Conservation (phyloP, 2,329 filamentous ascomycete species). For the Diplodia corticola region DNA sequence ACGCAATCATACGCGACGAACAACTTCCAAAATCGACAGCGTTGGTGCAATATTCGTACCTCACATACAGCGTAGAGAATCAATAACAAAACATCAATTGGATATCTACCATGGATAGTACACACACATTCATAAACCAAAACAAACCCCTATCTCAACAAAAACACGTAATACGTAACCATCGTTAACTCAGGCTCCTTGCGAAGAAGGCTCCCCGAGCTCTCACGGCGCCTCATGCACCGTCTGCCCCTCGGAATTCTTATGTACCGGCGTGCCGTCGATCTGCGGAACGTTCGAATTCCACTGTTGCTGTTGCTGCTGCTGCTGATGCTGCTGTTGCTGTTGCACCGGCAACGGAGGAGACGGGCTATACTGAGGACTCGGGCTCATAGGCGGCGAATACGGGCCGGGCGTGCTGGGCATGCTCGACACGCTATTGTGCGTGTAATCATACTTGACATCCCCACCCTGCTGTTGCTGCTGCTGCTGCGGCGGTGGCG, state of each 20-base stretch:
- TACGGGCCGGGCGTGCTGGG: neutral
- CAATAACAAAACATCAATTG: too few species aligned
- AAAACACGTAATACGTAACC: too few species aligned
- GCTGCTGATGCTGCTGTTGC: neutral
- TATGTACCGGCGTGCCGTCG: conserved; percentile 17
- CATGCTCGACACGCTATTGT: neutral
- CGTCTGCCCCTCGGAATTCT: neutral
- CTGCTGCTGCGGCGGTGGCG: neutral
- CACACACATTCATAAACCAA: too few species aligned
- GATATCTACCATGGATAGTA: too few species aligned
- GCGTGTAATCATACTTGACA: conserved; percentile 2
- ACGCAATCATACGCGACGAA: too few species aligned
- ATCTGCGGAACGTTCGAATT: conserved; percentile 4
- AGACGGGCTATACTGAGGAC: conserved; percentile 1
- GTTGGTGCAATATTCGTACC: too few species aligned
- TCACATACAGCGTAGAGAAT: too few species aligned
- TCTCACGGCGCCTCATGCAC: conserved; percentile 8
- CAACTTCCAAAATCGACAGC: too few species aligned
- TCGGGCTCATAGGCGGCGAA: neutral
- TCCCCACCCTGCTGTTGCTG: neutral
- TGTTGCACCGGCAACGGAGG: neutral
- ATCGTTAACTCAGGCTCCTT: too few species aligned
- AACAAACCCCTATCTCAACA: too few species aligned
- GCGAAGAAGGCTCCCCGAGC: too few species aligned
- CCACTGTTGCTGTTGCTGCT: neutral